Evolutionary conservation across 73 alveolate species (phyloP).

Genomic region (Tetrahymena elliotti): DNA sequence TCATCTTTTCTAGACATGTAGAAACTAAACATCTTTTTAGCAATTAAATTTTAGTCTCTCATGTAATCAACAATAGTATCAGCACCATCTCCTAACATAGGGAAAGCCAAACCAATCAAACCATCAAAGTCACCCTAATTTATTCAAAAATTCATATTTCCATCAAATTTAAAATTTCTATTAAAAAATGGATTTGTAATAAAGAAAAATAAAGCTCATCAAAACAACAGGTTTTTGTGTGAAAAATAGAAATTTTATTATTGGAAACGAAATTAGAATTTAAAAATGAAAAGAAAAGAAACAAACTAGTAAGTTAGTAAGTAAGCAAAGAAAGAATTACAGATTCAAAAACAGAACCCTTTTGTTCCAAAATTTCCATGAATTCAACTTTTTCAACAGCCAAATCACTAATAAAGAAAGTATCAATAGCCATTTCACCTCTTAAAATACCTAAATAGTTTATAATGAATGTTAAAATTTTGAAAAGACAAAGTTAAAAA

Average conservation of each 20-base stretch:
- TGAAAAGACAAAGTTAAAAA: neutral
- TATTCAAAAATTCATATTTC: neutral
- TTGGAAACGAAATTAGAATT: too few relatives aligned
- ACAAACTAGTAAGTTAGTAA: too few relatives aligned
- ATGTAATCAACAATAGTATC: slow-evolving; percentile 16
- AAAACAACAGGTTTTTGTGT: too few relatives aligned
- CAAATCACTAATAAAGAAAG: neutral
- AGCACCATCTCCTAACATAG: neutral
- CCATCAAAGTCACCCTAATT: slow-evolving; percentile 15
- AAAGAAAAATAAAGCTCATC: too few relatives aligned
- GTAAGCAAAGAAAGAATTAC: neutral
- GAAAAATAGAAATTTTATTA: too few relatives aligned
- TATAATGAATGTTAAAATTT: neutral
- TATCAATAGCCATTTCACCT: neutral
- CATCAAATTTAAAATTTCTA: too few relatives aligned
- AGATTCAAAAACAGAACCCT: slow-evolving; percentile 2
- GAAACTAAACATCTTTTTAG: slow-evolving; percentile 3
- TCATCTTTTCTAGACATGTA: slow-evolving; percentile 1
- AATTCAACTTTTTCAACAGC: neutral
- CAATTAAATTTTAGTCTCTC: neutral
- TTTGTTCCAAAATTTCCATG: neutral
- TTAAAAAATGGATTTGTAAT: too few relatives aligned
- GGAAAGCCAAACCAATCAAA: slow-evolving; percentile 11
- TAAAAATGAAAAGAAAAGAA: too few relatives aligned
- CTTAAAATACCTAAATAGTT: neutral